Evolutionary conservation across 371 early-diverging fungal genomes (phyloP), one percentile per base, ranked within the genome.

Genomic region (Dipsacomyces acuminosporus): DNA sequence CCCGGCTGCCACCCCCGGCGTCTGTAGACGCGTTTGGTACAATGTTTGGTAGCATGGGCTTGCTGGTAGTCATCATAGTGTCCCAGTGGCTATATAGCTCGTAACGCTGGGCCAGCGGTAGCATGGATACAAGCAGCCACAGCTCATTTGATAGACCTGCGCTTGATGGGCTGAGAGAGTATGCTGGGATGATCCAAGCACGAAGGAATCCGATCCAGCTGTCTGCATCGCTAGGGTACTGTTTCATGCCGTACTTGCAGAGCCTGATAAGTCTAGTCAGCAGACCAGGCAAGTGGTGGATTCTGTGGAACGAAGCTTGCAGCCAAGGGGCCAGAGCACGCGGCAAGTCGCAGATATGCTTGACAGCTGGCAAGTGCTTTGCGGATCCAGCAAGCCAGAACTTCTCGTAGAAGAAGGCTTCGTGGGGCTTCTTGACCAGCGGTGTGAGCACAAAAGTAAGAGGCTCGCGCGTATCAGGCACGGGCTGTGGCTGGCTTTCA

Each of bases 21-120:
- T n/a, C 38, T n/a, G 14, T 11, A n/a, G n/a, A n/a, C 38, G 11
- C 38, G n/a, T 38, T 34, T 1, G 48, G 25, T 14, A 36, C 11
- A 11, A 54, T 22, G 20, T 14, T 17, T 1, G 69, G 69, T 22
- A 69, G 45, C n/a, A 24, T 25, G 3, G 55, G 65, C 20, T 41
- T 51, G 17, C 56, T 51, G n/a, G 48, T 59, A 17, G 54, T 22
- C 20, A 69, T 38, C 5, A 60, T 35, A 9, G 73, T 75, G 30
- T 79, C 80, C 95, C 95, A 94, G 54, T 89, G 87, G 15, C 85
- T 86, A 59, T 92, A 94, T 8, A 93, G 69, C 1, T 77, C 80
- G 59, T 75, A 85, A 25, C 93, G 79, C 53, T 80, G 81, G 60
- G 81, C 78, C 42, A 81, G 85, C 9, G 83, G 77, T 30, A 86